Conservation (phyloP, 208 protist species). For the Endotrypanum monterogeii region DNA sequence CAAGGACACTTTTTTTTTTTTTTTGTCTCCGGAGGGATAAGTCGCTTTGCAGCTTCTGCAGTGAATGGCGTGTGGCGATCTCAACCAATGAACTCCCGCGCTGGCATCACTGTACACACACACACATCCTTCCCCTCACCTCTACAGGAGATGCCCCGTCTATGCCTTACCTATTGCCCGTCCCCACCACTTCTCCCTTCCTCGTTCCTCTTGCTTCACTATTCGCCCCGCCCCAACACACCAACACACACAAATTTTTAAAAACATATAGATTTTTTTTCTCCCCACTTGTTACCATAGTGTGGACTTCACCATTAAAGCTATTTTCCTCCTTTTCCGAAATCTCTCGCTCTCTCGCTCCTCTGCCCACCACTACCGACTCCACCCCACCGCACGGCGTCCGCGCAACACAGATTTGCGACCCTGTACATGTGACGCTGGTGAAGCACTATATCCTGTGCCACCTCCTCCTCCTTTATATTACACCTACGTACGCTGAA, state of each 20-base stretch:
- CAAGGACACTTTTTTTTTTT: neutral
- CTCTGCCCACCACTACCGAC: too few relatives aligned
- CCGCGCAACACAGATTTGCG: too few relatives aligned
- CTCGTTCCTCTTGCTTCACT: neutral
- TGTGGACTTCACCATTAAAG: neutral
- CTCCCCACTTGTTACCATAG: neutral
- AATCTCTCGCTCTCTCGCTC: too few relatives aligned
- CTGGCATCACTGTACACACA: neutral
- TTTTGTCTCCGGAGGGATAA: too few relatives aligned
- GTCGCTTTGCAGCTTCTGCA: neutral
- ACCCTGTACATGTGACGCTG: too few relatives aligned
- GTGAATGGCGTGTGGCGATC: neutral
- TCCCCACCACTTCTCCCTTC: neutral
- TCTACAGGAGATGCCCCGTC: neutral
- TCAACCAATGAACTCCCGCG: neutral
- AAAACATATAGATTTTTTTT: neutral
- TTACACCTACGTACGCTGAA: too few relatives aligned
- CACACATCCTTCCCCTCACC: neutral
- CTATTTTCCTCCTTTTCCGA: too few relatives aligned
- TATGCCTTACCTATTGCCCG: neutral
- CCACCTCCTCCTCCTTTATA: too few relatives aligned
- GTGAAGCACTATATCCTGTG: too few relatives aligned
- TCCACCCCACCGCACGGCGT: too few relatives aligned
- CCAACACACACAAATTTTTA: neutral
- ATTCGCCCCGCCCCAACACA: neutral